Conservation (phyloP, 805 yeast genomes). For the Grigorovia yakushimaensis region DNA sequence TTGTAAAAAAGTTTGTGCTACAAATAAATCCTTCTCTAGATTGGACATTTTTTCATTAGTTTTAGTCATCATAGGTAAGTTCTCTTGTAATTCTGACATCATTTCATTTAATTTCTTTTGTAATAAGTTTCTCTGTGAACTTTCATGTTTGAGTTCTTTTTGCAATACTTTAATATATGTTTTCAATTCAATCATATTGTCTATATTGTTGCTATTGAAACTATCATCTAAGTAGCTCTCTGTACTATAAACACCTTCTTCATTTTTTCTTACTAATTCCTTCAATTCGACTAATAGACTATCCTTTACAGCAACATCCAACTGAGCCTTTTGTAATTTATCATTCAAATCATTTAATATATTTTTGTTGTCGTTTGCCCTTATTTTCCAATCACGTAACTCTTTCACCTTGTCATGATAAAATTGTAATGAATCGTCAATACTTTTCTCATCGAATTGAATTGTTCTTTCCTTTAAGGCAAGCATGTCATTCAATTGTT, state of each 20-base stretch:
- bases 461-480: neutral
- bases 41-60: slow-evolving; percentile 48
- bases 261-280: slow-evolving; percentile 3
- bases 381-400: too few relatives aligned
- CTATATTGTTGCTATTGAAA: neutral
- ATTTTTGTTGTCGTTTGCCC: neutral
- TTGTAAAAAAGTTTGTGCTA: slow-evolving; percentile 47
- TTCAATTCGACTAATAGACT: slow-evolving; percentile 36
- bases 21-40: slow-evolving; percentile 44
- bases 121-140: slow-evolving; percentile 55
- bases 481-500: neutral
- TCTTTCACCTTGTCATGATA: too few relatives aligned
- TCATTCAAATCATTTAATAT: neutral
- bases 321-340: neutral
- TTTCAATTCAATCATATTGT: slow-evolving; percentile 29
- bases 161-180: slow-evolving; percentile 54
- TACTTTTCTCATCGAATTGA: neutral
- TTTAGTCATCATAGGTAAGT: slow-evolving; percentile 63
- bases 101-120: slow-evolving; percentile 60
- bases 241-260: too few relatives aligned
- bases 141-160: slow-evolving; percentile 56
- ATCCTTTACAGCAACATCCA: slow-evolving; percentile 14
- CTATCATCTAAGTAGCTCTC: too few relatives aligned
- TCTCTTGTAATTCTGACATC: slow-evolving; percentile 62
- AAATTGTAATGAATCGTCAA: neutral